Base-by-base conservation (phyloP, 257 asterid species). In the Capsicum rhomboideum region DNA sequence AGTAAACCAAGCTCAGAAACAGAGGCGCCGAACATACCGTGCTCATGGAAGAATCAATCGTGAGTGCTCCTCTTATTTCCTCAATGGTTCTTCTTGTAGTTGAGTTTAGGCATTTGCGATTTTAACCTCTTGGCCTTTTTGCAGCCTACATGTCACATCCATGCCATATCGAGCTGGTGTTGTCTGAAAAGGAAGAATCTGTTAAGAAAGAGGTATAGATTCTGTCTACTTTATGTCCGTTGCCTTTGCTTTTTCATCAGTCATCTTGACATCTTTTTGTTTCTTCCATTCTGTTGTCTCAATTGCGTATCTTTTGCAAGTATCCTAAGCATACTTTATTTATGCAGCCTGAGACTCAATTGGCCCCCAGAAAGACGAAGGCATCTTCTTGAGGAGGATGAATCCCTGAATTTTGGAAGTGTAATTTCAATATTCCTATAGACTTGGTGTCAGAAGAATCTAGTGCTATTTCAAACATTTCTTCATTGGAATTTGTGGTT, bases 91-190 rank as follows among this genome's bases (percentile, higher is more conserved):
- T 64, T 66, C 16, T 11, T 71, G 26, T 50, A 49, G 61, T 28
- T 8, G 42, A 26, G 11, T 0, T 28, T 28, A 11, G 10, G 83
- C 58, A 82, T 66, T n/a, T n/a, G n/a, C 26, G 1, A 64, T 64
- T 67, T 14, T 29, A 18, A 66, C 78, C 4, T 49, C 13, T 28
- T 82, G 12, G 16, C 55, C n/a, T 63, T 18, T 21, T 26, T 16
- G 83, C 92, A 92, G 98, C 98, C 1, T 95, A 95, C 46, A 95
- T 95, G 99, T 95, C 99, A 1, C 91, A 97, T 2, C 98, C 98
- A 0, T 95, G 98, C 91, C 98, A 93, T 85, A 95, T 95, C 5
- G 98, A 95, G 89, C 90, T 95, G 91, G 89, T 88, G n/a, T 85
- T 95, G 84, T 88, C 92, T 3, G 92, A 90, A 83, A 88, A 95